Evolutionary conservation across 768 basidiomycete genomes (phyloP), one percentile per base, ranked within the genome.

Genomic region (Cantharellus anzutake): DNA sequence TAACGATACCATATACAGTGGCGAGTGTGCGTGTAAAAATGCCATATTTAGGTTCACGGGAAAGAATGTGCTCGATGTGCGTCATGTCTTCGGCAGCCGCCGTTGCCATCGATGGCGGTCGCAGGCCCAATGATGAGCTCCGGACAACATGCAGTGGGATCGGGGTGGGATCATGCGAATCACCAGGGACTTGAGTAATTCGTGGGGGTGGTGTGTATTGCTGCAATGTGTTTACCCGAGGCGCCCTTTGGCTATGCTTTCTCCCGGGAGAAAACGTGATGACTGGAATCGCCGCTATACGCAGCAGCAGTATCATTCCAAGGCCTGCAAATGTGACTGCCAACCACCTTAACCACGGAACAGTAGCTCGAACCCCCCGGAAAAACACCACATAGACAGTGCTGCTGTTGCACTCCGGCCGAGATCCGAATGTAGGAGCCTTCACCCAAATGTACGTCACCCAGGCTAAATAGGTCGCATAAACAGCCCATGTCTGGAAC

Each of bases 371-470:
- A 14, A 60, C 60, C n/a, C 29, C 35, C 2, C 41, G 57, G 20
- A 58, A 58, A 14, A 29, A 14, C 14, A 60, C n/a, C 5, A 60
- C 60, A 41, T 60, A 60, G 20, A 59, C 40, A 7, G 56, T 60
- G 39, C 39, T 41, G 41, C 59, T 40, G 58, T 60, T 60, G 40
- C 60, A 59, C 58, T 41, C 57, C 4, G 57, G 40, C 41, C 39
- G 60, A 11, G 52, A 7, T 16, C 60, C 60, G 59, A 60, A 60
- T 5, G 60, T 60, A 16, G 57, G 39, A 40, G 48, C 60, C 4
- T 5, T 59, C 42, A 58, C 51, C 60, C 60, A 60, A 5, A 60
- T 50, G 34, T 44, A 39, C 38, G 59, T 35, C 16, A 40, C 42
- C 57, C 60, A 60, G 57, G 37, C 56, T 58, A 29, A 40, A 39